Evolutionary conservation across 2,329 filamentous ascomycete species (phyloP).

Genomic region (Monilinia polystroma): DNA sequence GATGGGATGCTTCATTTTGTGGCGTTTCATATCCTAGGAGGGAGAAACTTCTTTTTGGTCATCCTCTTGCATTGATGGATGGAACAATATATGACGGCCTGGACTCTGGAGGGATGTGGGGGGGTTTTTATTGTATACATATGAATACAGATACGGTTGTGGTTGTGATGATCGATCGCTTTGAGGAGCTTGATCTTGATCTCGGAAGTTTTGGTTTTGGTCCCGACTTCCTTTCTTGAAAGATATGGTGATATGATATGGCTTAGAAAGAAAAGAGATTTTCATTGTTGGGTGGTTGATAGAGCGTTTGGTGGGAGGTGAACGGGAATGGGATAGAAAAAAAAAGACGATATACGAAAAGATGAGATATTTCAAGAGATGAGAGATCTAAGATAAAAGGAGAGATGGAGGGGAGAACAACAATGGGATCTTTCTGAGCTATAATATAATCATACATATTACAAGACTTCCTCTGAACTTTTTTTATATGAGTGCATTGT

Average conservation of each 20-base stretch:
- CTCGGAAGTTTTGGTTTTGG: neutral
- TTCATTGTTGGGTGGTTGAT: slow-evolving; percentile 11
- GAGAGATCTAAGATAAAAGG: neutral
- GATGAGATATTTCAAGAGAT: neutral
- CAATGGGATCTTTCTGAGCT: neutral
- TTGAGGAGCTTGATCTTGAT: slow-evolving; percentile 3
- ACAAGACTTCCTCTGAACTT: neutral
- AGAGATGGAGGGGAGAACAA: neutral
- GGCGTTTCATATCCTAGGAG: slow-evolving; percentile 14
- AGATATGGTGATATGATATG: neutral
- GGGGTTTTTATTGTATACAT: neutral
- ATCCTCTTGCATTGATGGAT: slow-evolving; percentile 15
- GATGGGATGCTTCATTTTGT: neutral
- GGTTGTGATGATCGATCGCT: neutral
- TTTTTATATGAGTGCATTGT: neutral
- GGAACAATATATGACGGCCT: slow-evolving; percentile 12
- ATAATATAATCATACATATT: neutral
- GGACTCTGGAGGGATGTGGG: neutral
- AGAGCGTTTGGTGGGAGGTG: neutral
- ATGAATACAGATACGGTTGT: neutral
- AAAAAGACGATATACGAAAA: slow-evolving; percentile 10
- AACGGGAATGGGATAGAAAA: neutral
- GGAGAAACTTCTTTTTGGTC: neutral
- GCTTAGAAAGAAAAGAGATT: neutral
- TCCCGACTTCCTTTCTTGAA: neutral